Base-by-base conservation (phyloP, 345 rosid species). In the Linum tenue region DNA sequence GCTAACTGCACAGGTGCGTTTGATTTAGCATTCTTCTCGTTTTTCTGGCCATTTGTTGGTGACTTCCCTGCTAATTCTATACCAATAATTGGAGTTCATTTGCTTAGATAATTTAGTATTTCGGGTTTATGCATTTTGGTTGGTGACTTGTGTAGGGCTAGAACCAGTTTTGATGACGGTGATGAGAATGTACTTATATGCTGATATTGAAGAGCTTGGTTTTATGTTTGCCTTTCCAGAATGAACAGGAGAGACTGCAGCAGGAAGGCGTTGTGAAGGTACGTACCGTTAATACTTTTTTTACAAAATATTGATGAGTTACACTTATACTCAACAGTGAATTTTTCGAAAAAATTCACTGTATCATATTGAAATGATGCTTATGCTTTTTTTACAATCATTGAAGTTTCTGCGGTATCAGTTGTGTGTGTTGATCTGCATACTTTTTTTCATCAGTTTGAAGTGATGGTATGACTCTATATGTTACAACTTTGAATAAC, bases 231-330 rank as follows among this genome's bases (percentile, higher is more conserved):
- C 15, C 48, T 70, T 66, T 68, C 43, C 78, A 94, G 99, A 84
- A 82, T 41, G 97, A 90, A 73, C 87, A 80, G 65, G 97, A 88
- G 84, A 86, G 96, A 63, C 67, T 72, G 64, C 72, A 70, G 76
- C 95, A 86, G 74, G 88, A 80, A 9, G 79, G 76, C 58, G 76
- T 76, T 53, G 66, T 73, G 38, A 75, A 69, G 79, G 99, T 90
- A 56, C 72, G 82, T 67, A 37, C 12, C 37, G 42, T 58, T 31
- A 37, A 37, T 11, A n/a, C 58, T 66, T 6, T 2, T 64, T 43
- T 5, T 40, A 36, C 10, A 3, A 39, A 17, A 59, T 36, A 36
- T 15, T 22, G 39, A 35, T 9, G 14, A 48, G 9, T 9, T 48
- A 48, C 14, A 8, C 11, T 48, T 8, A 7, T 48, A 48, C 7